phyloP scores from a whole-genome alignment of 1,284 basidiomycete genomes.

The Boletus albobrunnescens region DNA sequence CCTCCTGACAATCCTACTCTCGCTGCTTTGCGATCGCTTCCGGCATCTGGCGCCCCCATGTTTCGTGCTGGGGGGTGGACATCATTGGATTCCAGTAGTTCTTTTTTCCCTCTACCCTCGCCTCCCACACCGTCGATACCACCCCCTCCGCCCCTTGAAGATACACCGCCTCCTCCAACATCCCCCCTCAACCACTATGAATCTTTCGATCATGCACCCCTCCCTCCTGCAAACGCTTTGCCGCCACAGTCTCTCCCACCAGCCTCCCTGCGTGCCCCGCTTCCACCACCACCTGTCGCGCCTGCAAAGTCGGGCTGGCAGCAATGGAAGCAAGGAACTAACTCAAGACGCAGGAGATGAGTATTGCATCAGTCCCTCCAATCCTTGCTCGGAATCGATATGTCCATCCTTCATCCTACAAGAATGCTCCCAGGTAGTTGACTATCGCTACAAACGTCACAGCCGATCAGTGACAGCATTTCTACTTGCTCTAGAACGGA shows the following conservation, averaged over 20 bases:
- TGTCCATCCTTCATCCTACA: not conserved
- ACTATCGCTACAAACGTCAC: conserved; percentile 15
- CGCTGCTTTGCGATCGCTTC: conserved; percentile 14
- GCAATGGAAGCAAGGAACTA: conserved; percentile 31
- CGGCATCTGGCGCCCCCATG: conserved; percentile 32
- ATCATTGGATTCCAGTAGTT: conserved; percentile 46
- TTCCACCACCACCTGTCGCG: conserved; percentile 15
- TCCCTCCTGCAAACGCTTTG: not conserved
- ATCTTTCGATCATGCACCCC: not conserved
- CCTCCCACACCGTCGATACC: conserved; percentile 21
- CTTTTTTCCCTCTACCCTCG: conserved; percentile 24
- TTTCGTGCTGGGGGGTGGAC: conserved; percentile 61
- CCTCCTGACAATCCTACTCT: conserved; percentile 7
- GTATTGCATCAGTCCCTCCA: too few species aligned
- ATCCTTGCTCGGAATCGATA: not conserved
- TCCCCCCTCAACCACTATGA: conserved; percentile 19
- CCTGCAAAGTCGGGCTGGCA: conserved; percentile 32
- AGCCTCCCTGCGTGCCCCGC: conserved; percentile 10
- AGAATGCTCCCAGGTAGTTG: not conserved
- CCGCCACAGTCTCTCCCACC: conserved; percentile 3
- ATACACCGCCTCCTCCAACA: conserved; percentile 4
- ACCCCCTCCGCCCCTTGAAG: conserved; percentile 29
- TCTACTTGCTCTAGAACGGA: conserved; percentile 15
- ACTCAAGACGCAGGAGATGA: conserved; percentile 27
- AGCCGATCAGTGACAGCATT: conserved; percentile 6